phyloP scores from a whole-genome alignment of 2,329 filamentous ascomycete genomes.

The Penicillium digitatum region DNA sequence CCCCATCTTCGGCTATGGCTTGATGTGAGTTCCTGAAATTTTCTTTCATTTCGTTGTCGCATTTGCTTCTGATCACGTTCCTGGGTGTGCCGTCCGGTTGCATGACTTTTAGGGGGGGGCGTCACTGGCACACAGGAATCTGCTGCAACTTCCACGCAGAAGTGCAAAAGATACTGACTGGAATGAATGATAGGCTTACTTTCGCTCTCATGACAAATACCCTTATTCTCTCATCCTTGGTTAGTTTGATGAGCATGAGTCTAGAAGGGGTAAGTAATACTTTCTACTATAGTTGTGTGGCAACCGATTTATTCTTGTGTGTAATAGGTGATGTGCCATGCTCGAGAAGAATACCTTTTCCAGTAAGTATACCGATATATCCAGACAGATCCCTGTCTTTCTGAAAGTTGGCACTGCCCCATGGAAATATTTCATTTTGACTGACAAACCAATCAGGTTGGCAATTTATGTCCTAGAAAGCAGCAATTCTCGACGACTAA shows the following conservation, averaged over 20 bases:
- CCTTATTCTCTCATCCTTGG: constrained; percentile 56
- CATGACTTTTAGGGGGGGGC: not conserved
- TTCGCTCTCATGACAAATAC: constrained; percentile 61
- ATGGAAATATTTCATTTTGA: not conserved
- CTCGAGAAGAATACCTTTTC: constrained; percentile 59
- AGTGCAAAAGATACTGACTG: constrained; percentile 13
- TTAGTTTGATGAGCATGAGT: constrained; percentile 57
- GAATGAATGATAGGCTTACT: constrained; percentile 44
- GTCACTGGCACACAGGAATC: not conserved
- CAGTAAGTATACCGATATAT: constrained; percentile 43
- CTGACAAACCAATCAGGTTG: constrained; percentile 29
- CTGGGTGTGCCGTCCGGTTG: constrained; percentile 8
- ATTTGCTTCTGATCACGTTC: constrained; percentile 38
- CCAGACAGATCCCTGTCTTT: not conserved
- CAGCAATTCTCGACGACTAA: constrained; percentile 45
- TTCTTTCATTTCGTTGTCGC: constrained; percentile 17
- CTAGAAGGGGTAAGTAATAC: constrained; percentile 49
- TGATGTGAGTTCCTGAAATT: constrained; percentile 33
- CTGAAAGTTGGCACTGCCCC: not conserved
- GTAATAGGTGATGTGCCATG: constrained; percentile 56
- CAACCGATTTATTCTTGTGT: constrained; percentile 3
- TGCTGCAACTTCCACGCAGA: constrained; percentile 19
- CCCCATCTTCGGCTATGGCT: constrained; percentile 39
- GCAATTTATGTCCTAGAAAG: constrained; percentile 46
- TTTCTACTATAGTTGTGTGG: constrained; percentile 8